Evolutionary conservation across 441 rosid species (phyloP).

Genomic region (Adansonia rubrostipa): DNA sequence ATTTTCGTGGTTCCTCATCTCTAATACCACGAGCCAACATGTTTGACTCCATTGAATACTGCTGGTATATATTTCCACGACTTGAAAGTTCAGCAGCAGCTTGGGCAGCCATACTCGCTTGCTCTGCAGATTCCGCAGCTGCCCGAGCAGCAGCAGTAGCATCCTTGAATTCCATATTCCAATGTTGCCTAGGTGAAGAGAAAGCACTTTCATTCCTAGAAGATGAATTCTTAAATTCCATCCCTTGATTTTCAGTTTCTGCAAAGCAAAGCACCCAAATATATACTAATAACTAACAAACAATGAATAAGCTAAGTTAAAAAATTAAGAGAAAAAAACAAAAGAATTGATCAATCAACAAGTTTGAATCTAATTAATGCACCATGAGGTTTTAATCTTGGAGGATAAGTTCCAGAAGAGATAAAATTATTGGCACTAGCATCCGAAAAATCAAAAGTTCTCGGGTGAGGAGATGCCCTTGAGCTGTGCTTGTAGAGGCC

Average conservation of each 20-base stretch:
- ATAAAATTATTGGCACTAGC: constrained; percentile 28
- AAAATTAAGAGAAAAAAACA: neutral
- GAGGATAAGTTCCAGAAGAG: constrained; percentile 35
- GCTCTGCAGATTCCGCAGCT: constrained; percentile 96
- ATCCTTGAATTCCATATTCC: constrained; percentile 85
- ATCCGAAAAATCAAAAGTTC: constrained; percentile 36
- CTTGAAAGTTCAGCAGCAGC: constrained; percentile 92
- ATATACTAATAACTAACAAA: constrained; percentile 19
- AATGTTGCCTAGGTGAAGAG: constrained; percentile 47
- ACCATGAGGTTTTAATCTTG: constrained; percentile 53
- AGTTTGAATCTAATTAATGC: constrained; percentile 24
- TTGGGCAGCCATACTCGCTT: constrained; percentile 92
- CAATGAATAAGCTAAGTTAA: constrained; percentile 2
- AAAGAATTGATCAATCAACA: neutral
- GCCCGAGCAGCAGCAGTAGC: constrained; percentile 95
- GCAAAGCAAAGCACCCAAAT: constrained; percentile 30
- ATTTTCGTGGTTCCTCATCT: constrained; percentile 41
- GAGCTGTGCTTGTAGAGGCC: constrained; percentile 37
- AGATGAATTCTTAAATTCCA: constrained; percentile 48
- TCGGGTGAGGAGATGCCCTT: constrained; percentile 40
- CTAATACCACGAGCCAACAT: constrained; percentile 39
- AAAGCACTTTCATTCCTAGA: constrained; percentile 37
- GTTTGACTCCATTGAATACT: constrained; percentile 50
- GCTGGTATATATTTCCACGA: constrained; percentile 51
- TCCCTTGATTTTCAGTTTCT: constrained; percentile 48